Evolutionary conservation across 805 yeast species (phyloP), one percentile per base, ranked within the genome.

Genomic region (Saccharomycodes ludwigii): DNA sequence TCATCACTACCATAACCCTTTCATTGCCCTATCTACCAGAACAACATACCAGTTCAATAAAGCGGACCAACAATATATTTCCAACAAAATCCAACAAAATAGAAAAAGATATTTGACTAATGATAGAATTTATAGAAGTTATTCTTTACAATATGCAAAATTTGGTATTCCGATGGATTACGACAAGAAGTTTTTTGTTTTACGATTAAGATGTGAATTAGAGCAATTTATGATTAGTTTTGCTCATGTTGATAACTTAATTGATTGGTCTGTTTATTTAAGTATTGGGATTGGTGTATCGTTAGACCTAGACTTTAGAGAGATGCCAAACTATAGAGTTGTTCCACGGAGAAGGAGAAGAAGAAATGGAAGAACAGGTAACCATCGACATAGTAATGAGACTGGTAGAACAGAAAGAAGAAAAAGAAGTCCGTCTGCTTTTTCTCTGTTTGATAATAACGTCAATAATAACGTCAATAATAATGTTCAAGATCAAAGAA

Each of bases 111-210:
- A 51, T 22, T 35, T 66, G n/a, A 40, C 51, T 6, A 41, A 52
- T 13, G 38, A 43, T 6, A 64, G 52, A 30, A 49, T 79, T 19
- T 43, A 68, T n/a, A 65, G 76, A 40, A 70, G 84, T 0, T 86
- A 73, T 52, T 74, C 95, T 2, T 62, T 88, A 23, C 97, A 91
- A 54, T 76, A 76, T 55, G 86, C 91, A 9, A 74, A 67, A 44
- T 57, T 82, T 27, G 98, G 98, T 0, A 59, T 84, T 10, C 95
- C 97, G 0, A 63, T 72, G 2, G 98, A 88, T 54, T 84, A 84
- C 54, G 68, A 66, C 35, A 83, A 84, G 51, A 69, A 68, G 40
- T 64, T 70, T 12, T 68, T 73, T 47, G 82, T 77, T 4, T 53
- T 85, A 24, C 59, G 98, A 30, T 43, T 88, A 12, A 68, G 98